Conservation (phyloP, 345 rosid species). For the Gossypium thurberi region DNA sequence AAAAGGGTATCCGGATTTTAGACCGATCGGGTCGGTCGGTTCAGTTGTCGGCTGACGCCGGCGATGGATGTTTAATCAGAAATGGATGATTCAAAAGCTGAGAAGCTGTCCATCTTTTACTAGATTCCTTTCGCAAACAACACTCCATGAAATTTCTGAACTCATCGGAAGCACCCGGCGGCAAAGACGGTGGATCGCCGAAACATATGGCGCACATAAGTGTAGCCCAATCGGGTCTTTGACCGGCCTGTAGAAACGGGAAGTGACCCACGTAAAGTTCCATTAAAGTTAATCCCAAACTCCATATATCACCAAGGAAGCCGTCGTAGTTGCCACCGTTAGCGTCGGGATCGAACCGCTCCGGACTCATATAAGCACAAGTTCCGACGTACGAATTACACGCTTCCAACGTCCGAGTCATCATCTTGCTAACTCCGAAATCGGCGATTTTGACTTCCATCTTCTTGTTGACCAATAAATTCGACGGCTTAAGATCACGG, state of each 20-base stretch:
- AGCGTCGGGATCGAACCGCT: conserved; percentile 67
- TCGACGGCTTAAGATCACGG: conserved; percentile 80
- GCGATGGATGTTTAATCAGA: conserved; percentile 21
- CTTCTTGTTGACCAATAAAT: conserved; percentile 46
- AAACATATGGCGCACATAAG: conserved; percentile 89
- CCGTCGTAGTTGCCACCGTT: conserved; percentile 56
- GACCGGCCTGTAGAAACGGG: conserved; percentile 58
- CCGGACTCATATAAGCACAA: conserved; percentile 93
- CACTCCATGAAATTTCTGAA: conserved; percentile 61
- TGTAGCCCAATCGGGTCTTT: conserved; percentile 86
- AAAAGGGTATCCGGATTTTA: neutral
- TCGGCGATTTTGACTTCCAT: conserved; percentile 77
- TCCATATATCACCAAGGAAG: conserved; percentile 84
- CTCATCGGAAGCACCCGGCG: conserved; percentile 52
- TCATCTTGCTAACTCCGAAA: conserved; percentile 78
- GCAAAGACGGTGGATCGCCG: conserved; percentile 66
- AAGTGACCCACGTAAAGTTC: conserved; percentile 78
- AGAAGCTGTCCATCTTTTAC: conserved; percentile 61
- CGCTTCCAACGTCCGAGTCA: conserved; percentile 56
- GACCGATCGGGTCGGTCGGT: neutral
- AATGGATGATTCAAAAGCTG: conserved; percentile 69
- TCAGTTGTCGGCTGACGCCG: conserved; percentile 8
- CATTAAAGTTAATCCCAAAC: conserved; percentile 68
- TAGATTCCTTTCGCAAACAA: conserved; percentile 75
- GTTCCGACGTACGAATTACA: conserved; percentile 90